Evolutionary conservation across 768 basidiomycete genomes (phyloP), one percentile per base, ranked within the genome.

Genomic region (Phylloporus rhodoxanthus): DNA sequence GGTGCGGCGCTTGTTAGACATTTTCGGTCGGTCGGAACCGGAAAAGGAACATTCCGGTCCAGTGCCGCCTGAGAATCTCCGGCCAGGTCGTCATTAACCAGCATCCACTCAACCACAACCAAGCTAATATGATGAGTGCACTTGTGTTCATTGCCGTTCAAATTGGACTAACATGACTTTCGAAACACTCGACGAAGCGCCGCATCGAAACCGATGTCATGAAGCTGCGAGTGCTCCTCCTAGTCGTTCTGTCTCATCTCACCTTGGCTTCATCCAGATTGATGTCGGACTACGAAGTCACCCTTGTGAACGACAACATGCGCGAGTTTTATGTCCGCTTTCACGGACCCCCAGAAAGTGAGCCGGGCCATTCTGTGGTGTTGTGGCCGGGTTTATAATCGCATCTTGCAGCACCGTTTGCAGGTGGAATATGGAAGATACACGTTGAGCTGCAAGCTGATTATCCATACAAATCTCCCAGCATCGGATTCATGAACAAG

Each of bases 401-500:
- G 23, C 36, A 33, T 43, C 53, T 39, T 39, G 43, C 56, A 97
- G 95, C 96, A 49, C 95, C 95, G 6, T 98, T 98, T 64, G 84
- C 89, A n/a, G 89, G 90, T 34, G 96, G 96, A 32, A 87, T 93
- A 47, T 99, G 96, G 96, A 96, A 95, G 79, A 94, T 99, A 53
- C 96, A 99, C 63, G 96, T 99, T 51, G 96, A 99, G 67, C 78
- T 99, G 19, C 96, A 95, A 20, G 92, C 97, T 56, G 92, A 96
- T 69, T 99, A 98, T 65, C 96, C 96, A 2, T 99, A 87, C 82
- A 98, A 98, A 71, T 95, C 91, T 25, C 96, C 96, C 5, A 93
- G 91, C 65, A 99, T 99, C 58, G 96, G 96, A 2, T 99, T 99
- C 72, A 94, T 96, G 91, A 99, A 99, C 80, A 97, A 97, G 86